Percentiles rank a stretch among this genome's conserved stretches.
These are phyloP conservation scores for Candolleomyces eurysporus DNA, from an alignment of 768 basidiomycete species.

Conservation along the genomic window DNA sequence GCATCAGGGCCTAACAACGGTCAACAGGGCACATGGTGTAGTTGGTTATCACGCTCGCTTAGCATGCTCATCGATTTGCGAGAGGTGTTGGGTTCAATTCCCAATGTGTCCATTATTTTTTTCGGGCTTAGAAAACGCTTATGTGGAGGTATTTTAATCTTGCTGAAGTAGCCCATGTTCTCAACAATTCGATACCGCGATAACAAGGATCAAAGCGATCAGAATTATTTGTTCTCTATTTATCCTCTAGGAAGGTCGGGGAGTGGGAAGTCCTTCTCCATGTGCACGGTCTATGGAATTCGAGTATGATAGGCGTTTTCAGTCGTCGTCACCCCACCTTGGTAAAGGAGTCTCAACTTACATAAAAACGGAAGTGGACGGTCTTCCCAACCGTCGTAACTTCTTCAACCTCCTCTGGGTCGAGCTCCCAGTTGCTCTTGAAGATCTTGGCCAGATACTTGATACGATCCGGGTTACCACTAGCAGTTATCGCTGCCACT, in stretches of 20 bases:
- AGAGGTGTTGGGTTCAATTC: too few species aligned
- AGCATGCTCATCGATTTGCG: too few species aligned
- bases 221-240: background rate
- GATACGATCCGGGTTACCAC: constrained; percentile 29
- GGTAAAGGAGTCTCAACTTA: constrained; percentile 4
- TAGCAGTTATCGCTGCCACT: constrained; percentile 30
- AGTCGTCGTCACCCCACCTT: constrained; percentile 4
- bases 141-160: too few species aligned
- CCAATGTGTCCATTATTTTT: too few species aligned
- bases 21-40: too few species aligned
- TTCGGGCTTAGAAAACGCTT: too few species aligned
- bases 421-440: constrained; percentile 26
- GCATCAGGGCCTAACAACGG: too few species aligned
- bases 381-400: constrained; percentile 33
- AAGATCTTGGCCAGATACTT: constrained; percentile 27
- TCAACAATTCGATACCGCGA: too few species aligned
- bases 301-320: background rate
- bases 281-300: constrained; percentile 30
- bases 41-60: too few species aligned
- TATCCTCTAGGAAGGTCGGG: constrained; percentile 25
- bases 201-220: too few species aligned
- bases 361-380: constrained; percentile 33
- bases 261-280: constrained; percentile 33
- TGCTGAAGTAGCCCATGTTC: too few species aligned
- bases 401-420: constrained; percentile 29